Conservation (phyloP, 139 green algal genomes). For the Volvox reticuliferus region DNA sequence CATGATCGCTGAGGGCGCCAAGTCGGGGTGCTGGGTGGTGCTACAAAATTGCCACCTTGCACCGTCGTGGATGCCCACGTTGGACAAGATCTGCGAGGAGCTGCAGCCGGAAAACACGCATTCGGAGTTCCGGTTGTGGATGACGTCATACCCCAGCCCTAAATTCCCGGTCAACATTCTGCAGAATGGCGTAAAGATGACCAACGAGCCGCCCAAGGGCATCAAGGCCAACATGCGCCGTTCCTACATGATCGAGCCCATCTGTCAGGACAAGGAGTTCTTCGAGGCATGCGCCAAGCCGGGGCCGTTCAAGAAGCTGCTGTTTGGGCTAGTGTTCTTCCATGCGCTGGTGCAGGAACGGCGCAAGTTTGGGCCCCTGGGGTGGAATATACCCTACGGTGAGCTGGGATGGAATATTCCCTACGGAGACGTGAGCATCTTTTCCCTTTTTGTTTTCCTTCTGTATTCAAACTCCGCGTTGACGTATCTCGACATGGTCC, state of each 20-base stretch:
- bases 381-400: slow-evolving; percentile 81
- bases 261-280: slow-evolving; percentile 58
- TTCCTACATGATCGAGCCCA: slow-evolving; percentile 75
- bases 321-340: slow-evolving; percentile 78
- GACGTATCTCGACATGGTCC: no score
- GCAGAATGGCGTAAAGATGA: slow-evolving; percentile 85
- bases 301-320: slow-evolving; percentile 73
- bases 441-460: no score
- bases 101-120: slow-evolving; percentile 71
- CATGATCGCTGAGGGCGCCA: slow-evolving; percentile 74
- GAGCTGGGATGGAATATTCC: neutral
- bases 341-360: slow-evolving; percentile 77
- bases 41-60: slow-evolving; percentile 84
- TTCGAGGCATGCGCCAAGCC: slow-evolving; percentile 66
- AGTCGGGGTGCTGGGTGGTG: slow-evolving; percentile 72
- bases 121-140: slow-evolving; percentile 80
- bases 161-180: slow-evolving; percentile 83
- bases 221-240: slow-evolving; percentile 80
- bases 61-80: slow-evolving; percentile 77
- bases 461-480: no score
- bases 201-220: slow-evolving; percentile 86
- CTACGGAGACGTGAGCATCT: no score
- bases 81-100: slow-evolving; percentile 84
- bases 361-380: slow-evolving; percentile 74
- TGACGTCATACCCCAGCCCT: slow-evolving; percentile 76